Base-by-base conservation (phyloP, 2,329 filamentous ascomycete species). In the Penicillium janthinellum region DNA sequence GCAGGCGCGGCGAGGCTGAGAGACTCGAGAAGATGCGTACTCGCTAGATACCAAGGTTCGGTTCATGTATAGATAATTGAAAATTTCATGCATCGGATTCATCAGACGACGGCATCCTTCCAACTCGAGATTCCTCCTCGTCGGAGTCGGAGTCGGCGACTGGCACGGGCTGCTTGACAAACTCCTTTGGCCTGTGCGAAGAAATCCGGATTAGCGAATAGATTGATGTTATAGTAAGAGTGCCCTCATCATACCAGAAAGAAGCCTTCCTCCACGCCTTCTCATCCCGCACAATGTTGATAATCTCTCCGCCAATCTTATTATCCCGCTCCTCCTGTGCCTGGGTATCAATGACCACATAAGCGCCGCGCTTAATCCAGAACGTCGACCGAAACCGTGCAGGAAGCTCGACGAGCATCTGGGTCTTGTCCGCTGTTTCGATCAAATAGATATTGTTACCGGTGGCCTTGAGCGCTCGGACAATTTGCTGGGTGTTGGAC, bases 221-320 rank as follows among this genome's bases (percentile, higher is more conserved):
- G 5, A 7, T 34, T 5, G 15, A 17, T 10, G 15, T 48, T 22
- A 45, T n/a, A 15, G 45, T 37, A 17, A 34, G 10, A 51, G 25
- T 7, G 8, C 8, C 4, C 15, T 11, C 15, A 5, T 22, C 81
- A 56, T 71, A 94, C 95, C 95, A 98, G 74, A 94, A 99, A 10
- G 82, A 70, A 79, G 90, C 88, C 78, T 96, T 96, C 71, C 92
- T 86, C 95, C 95, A 99, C 45, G 83, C 83, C 78, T 91, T 96
- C 80, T 97, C 93, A 71, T 97, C 92, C 39, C 91, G 84, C 39
- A 98, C 92, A 38, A 98, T 87, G 71, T 97, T 97, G 67, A 96
- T 83, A 69, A 99, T 97, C 76, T 96, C 91, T 14, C 94, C 95
- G 54, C 86, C 84, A 12, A 96, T 85, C 75, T 92, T 92, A 69